Percentiles rank a stretch among this genome's conserved stretches.
Conservation (phyloP, 176 grass and related monocot genomes). For the Ampelocalamus luodianensis region DNA sequence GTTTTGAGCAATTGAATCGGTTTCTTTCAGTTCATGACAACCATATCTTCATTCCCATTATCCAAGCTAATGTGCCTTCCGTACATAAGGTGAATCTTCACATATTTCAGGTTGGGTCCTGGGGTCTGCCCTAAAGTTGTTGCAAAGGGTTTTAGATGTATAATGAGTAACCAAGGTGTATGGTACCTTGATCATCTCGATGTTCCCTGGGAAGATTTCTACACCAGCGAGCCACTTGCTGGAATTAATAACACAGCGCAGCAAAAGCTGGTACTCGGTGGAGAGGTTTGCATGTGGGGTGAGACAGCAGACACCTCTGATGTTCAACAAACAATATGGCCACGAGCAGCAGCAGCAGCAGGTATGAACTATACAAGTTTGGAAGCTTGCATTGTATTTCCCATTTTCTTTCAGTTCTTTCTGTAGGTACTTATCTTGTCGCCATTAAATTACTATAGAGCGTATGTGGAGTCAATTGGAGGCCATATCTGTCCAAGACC, state of each 20-base stretch:
- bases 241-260: conserved; percentile 63
- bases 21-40: not conserved
- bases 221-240: conserved; percentile 71
- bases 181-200: conserved; percentile 98
- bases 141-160: conserved; percentile 88
- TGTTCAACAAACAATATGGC: conserved; percentile 96
- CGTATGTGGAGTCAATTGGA: conserved; percentile 85
- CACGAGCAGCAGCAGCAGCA: conserved; percentile 86
- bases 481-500: conserved; percentile 61
- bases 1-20: conserved; percentile 7
- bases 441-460: conserved; percentile 47
- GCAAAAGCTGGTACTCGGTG: conserved; percentile 86
- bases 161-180: conserved; percentile 95
- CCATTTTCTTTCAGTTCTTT: not conserved
- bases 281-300: conserved; percentile 96
- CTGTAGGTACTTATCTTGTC: not conserved
- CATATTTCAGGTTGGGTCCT: conserved; percentile 70
- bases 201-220: conserved; percentile 90
- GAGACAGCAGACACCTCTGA: conserved; percentile 82
- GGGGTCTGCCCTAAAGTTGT: conserved; percentile 93
- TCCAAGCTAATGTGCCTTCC: not conserved
- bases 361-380: conserved; percentile 46
- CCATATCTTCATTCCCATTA: not conserved
- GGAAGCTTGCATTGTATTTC: not conserved
- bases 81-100: not conserved